Evolutionary conservation across 106 monocot genomes (phyloP).

Genomic region (Platanthera guangdongensis): DNA sequence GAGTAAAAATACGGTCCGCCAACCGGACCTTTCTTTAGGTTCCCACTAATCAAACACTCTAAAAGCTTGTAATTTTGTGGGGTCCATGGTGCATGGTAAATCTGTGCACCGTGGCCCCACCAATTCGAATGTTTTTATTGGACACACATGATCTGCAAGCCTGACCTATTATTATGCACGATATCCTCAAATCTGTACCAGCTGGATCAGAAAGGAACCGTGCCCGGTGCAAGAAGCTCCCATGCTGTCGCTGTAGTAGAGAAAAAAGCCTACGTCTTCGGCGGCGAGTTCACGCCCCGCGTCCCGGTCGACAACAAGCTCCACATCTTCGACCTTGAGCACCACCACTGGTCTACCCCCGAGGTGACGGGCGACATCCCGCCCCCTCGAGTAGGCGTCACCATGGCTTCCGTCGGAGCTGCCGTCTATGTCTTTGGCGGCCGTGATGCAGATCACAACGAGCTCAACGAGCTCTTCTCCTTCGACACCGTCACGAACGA

Average conservation of each 20-base stretch:
- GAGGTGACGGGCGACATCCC: conserved; percentile 54
- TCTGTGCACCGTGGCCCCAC: no score
- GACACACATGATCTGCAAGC: no score
- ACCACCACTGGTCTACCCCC: conserved; percentile 46
- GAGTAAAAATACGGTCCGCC: no score
- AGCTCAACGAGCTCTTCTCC: conserved; percentile 78
- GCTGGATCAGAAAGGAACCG: conserved; percentile 55
- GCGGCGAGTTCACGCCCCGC: conserved; percentile 84
- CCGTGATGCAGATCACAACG: conserved; percentile 69
- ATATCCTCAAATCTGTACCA: conserved; percentile 9
- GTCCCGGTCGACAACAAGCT: conserved; percentile 85
- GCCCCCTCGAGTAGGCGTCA: conserved; percentile 75
- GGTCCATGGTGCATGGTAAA: no score
- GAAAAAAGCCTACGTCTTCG: conserved; percentile 63
- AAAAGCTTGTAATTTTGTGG: no score
- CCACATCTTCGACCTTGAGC: conserved; percentile 59
- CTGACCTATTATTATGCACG: no score
- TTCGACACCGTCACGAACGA: conserved; percentile 51
- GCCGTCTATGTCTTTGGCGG: conserved; percentile 82
- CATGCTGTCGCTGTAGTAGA: conserved; percentile 67
- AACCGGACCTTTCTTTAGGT: no score
- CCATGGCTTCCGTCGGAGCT: conserved; percentile 51
- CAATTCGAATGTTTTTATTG: no score
- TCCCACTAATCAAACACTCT: no score
- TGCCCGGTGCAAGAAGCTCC: conserved; percentile 86